Percentiles rank a stretch among this genome's conserved stretches.
Evolutionary conservation across 2,329 filamentous ascomycete species (phyloP).

Genomic region (Fusarium devonianum): DNA sequence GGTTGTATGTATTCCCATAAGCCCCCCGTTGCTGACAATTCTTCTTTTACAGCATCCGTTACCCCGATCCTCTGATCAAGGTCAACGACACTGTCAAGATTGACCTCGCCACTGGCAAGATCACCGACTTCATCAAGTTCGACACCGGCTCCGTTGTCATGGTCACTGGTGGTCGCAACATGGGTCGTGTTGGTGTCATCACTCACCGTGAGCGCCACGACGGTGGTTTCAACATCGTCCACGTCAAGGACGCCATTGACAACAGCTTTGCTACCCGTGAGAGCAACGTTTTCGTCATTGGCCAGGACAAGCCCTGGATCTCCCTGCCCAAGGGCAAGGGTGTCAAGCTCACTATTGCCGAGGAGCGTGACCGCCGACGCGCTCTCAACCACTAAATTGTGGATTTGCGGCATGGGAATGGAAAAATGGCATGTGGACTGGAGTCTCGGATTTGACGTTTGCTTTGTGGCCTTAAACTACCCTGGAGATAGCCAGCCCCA

Average conservation of each 20-base stretch:
- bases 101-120: conserved; percentile 95
- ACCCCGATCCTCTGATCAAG: conserved; percentile 97
- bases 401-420: conserved; percentile 33
- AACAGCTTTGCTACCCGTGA: conserved; percentile 99
- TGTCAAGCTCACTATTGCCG: conserved; percentile 99
- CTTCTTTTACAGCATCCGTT: conserved; percentile 85
- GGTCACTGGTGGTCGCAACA: conserved; percentile 99
- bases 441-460: conserved; percentile 53
- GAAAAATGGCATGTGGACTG: conserved; percentile 49
- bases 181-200: conserved; percentile 99
- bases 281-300: conserved; percentile 99
- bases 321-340: conserved; percentile 99
- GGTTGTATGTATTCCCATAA: conserved; percentile 60
- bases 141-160: conserved; percentile 98
- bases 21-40: conserved; percentile 50
- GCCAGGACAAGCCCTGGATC: conserved; percentile 98
- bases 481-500: conserved; percentile 47
- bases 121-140: conserved; percentile 97
- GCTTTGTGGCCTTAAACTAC: conserved; percentile 43
- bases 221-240: conserved; percentile 99
- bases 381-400: conserved; percentile 65
- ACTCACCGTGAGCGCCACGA: conserved; percentile 99
- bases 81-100: conserved; percentile 99
- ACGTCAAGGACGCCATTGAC: conserved; percentile 99
- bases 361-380: conserved; percentile 98